These are phyloP conservation scores for Hirschfeldia incana DNA, from an alignment of 345 rosid species.

Conservation along the genomic window DNA sequence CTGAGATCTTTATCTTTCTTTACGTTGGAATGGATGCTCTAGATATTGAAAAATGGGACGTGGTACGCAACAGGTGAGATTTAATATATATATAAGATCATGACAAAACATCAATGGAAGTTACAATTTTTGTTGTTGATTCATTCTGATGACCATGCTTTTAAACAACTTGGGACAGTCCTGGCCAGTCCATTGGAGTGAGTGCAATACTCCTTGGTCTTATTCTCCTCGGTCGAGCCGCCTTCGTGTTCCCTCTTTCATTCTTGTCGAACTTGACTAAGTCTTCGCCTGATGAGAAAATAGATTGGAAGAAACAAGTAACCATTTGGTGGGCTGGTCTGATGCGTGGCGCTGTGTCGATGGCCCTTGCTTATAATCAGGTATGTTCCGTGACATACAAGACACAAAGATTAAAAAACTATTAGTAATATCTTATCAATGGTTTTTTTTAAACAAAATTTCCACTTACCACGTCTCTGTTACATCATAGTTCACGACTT, in stretches of 20 bases:
- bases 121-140: not conserved
- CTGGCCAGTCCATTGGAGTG: conserved; percentile 68
- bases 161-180: conserved; percentile 49
- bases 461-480: not conserved
- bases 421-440: not conserved
- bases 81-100: not conserved
- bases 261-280: conserved; percentile 84
- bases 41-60: conserved; percentile 90
- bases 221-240: conserved; percentile 83
- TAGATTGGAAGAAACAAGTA: conserved; percentile 72
- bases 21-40: conserved; percentile 99
- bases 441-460: not conserved
- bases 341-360: conserved; percentile 95
- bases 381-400: conserved; percentile 36
- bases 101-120: not conserved
- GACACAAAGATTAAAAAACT: not conserved
- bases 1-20: conserved; percentile 93
- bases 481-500: conserved; percentile 63
- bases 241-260: conserved; percentile 84
- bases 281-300: conserved; percentile 56
- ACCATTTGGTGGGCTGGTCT: conserved; percentile 99
- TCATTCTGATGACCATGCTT: not conserved
- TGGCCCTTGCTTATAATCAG: conserved; percentile 99
- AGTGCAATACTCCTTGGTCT: conserved; percentile 80
- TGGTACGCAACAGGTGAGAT: conserved; percentile 72